These are phyloP conservation scores for Aegilops tauschii DNA, from an alignment of 176 grass and related monocot species.

Conservation along the genomic window DNA sequence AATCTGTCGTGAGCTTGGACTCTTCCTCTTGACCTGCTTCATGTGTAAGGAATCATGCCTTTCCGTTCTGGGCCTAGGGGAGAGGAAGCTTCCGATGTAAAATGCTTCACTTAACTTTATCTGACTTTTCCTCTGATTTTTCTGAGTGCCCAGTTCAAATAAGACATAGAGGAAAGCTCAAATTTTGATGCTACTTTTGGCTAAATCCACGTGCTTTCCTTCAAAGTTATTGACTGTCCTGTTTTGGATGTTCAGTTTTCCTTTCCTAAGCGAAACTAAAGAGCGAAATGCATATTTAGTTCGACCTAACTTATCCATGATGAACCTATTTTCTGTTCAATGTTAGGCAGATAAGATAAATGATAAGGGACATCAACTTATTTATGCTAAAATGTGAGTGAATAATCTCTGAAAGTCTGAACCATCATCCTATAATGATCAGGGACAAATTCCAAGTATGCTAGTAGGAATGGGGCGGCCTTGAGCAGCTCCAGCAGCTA, in stretches of 20 bases:
- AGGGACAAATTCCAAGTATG: slow-evolving; percentile 42
- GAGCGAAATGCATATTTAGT: neutral
- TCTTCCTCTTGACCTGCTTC: slow-evolving; percentile 13
- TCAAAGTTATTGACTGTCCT: slow-evolving; percentile 29
- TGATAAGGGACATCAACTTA: neutral
- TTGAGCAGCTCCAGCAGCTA: slow-evolving; percentile 50
- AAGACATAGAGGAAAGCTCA: neutral
- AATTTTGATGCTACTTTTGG: neutral
- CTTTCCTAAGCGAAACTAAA: neutral
- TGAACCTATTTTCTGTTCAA: neutral
- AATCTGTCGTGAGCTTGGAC: neutral
- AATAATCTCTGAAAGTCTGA: neutral
- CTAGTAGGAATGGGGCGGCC: slow-evolving; percentile 24
- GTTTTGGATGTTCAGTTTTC: neutral
- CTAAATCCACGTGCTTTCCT: neutral
- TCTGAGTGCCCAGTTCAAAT: neutral
- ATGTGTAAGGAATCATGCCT: neutral
- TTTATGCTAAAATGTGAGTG: neutral
- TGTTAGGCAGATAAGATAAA: neutral
- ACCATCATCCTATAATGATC: neutral
- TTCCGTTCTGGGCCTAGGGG: neutral
- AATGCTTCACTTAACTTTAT: neutral
- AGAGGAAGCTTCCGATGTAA: neutral
- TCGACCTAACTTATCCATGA: neutral
- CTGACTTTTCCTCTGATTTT: slow-evolving; percentile 16